These are phyloP conservation scores for Cucurbita ficifolia DNA, from an alignment of 306 rosid species.

Conservation along the genomic window DNA sequence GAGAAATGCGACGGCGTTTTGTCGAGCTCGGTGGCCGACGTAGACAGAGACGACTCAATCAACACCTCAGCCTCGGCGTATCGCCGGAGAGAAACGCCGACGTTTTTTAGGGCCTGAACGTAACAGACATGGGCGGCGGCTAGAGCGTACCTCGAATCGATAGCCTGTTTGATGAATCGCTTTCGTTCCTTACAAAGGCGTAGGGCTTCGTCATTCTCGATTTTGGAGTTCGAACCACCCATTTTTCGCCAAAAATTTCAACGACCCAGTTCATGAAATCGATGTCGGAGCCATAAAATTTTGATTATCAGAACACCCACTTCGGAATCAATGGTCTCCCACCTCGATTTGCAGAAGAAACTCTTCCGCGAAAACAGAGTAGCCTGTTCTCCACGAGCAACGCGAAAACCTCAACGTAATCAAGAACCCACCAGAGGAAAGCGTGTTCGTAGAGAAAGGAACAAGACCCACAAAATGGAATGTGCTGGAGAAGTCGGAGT, in stretches of 20 bases:
- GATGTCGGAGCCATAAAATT: background rate
- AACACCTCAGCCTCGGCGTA: slow-evolving; percentile 70
- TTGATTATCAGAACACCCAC: background rate
- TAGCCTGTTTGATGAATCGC: slow-evolving; percentile 61
- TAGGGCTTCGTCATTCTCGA: slow-evolving; percentile 61
- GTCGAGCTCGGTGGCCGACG: slow-evolving; percentile 36
- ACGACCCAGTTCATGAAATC: slow-evolving; percentile 13
- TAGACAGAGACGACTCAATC: slow-evolving; percentile 64
- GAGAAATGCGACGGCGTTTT: slow-evolving; percentile 86
- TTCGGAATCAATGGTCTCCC: background rate
- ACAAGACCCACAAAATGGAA: slow-evolving; percentile 13
- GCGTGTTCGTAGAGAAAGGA: slow-evolving; percentile 1
- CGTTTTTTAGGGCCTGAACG: slow-evolving; percentile 45
- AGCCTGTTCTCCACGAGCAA: background rate
- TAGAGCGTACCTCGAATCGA: slow-evolving; percentile 71
- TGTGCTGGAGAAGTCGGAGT: slow-evolving; percentile 7
- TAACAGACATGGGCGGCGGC: slow-evolving; percentile 86
- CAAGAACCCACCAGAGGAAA: slow-evolving; percentile 5
- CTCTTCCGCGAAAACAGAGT: slow-evolving; percentile 14
- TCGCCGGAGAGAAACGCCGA: slow-evolving; percentile 69
- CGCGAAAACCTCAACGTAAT: slow-evolving; percentile 7
- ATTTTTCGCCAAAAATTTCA: slow-evolving; percentile 18
- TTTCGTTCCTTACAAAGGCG: slow-evolving; percentile 67
- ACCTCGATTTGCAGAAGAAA: background rate
- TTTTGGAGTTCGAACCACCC: slow-evolving; percentile 73